Evolutionary conservation across 2,329 filamentous ascomycete species (phyloP), one percentile per base, ranked within the genome.

Genomic region (Alternaria triticina): DNA sequence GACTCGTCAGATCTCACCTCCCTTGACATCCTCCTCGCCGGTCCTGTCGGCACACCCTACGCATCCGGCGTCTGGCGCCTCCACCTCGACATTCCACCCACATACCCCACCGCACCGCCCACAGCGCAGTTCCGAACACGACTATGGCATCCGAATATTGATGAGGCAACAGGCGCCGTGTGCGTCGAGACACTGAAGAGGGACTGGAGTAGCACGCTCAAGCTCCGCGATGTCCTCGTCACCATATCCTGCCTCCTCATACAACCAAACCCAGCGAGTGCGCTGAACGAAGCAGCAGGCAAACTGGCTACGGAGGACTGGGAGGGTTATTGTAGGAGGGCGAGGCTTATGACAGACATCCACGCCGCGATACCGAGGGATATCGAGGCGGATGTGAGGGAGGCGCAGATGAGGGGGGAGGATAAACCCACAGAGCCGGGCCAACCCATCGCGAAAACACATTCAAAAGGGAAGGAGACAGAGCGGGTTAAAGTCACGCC

Each of bases 131-230:
- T 90, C 72, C 83, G 83, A 57, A 90, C 88, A 3, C 82, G 84
- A 6, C 86, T 90, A 66, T 90, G 87, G 83, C 88, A 90, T 68
- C 88, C 88, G 0, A 90, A 90, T 70, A 86, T 90, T 54, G 88
- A 90, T 65, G 86, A 88, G 56, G 80, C 82, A n/a, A 87, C 85
- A 0, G 88, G 88, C 6, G 85, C 85, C 1, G 87, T 90, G 4
- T 90, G 88, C 64, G 86, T 90, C 4, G 88, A 90, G 78, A 90
- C 88, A 3, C 72, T 90, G 47, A 90, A 90, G 79, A 82, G 86
- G 50, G 88, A 89, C 69, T 90, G 88, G 88, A 84, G 86, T 61
- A 79, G 82, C 13, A 85, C 81, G 27, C 76, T 90, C 66, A 89
- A 86, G 25, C 73, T 90, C 54, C 80, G 86, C 50, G 87, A 90